A percentile compares a stretch with the other conserved stretches of the same genome.
phyloP scores from a whole-genome alignment of 2,329 filamentous ascomycete species.

The Sporothrix mexicana region DNA sequence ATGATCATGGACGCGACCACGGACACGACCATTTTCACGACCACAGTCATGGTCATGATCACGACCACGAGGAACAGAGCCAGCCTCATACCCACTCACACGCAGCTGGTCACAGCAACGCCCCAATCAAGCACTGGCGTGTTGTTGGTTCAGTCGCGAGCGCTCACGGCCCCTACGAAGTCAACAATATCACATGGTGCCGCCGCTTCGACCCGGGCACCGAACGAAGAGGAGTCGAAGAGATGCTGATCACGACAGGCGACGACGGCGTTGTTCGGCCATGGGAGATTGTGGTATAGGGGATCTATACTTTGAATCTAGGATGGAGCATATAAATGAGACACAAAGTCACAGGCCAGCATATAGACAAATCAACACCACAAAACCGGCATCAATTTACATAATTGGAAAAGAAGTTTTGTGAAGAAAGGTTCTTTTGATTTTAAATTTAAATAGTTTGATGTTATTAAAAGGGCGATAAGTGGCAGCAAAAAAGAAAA shows the following conservation, averaged over 20 bases:
- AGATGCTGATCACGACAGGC: constrained; percentile 88
- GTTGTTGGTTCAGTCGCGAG: constrained; percentile 71
- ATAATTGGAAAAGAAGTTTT: neutral
- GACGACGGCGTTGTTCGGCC: constrained; percentile 88
- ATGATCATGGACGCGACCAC: constrained; percentile 39
- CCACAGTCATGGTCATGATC: constrained; percentile 44
- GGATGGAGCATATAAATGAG: neutral
- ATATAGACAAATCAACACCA: neutral
- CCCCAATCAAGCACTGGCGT: constrained; percentile 62
- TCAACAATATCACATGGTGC: constrained; percentile 93
- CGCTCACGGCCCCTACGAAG: constrained; percentile 89
- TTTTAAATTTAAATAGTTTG: neutral
- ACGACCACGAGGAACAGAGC: neutral
- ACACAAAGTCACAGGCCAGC: no score
- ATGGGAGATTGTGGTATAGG: constrained; percentile 63
- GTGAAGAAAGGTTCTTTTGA: neutral
- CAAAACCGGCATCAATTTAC: neutral
- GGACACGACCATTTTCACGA: constrained; percentile 25
- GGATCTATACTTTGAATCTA: neutral
- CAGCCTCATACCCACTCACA: neutral
- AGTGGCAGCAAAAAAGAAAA: neutral
- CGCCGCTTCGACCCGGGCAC: constrained; percentile 71
- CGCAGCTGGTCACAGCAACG: neutral
- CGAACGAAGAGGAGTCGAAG: constrained; percentile 66
- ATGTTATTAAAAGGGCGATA: neutral